Evolutionary conservation across 805 yeast genomes (phyloP).

Genomic region (Yarrowia sp.): DNA sequence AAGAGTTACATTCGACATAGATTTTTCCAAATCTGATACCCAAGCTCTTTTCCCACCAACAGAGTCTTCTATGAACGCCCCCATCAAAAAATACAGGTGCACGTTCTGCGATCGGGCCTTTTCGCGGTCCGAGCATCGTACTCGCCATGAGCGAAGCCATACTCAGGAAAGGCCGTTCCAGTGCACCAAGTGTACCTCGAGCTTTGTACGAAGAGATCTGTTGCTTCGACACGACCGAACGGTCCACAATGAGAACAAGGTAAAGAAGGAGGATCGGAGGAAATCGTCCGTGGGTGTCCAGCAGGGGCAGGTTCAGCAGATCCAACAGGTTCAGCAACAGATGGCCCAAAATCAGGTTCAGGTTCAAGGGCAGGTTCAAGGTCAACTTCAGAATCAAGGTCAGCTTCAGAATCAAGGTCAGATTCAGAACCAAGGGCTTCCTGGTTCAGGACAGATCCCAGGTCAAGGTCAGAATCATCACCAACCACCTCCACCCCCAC

Average conservation of each 20-base stretch:
- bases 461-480: background rate
- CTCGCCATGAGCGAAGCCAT: conserved; percentile 80
- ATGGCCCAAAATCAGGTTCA: too few species aligned
- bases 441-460: too few species aligned
- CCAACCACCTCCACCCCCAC: conserved; percentile 2
- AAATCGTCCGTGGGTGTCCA: conserved; percentile 10
- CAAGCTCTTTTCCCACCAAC: background rate
- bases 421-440: too few species aligned
- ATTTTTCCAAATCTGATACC: conserved; percentile 2
- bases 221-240: conserved; percentile 80
- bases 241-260: conserved; percentile 57
- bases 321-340: background rate
- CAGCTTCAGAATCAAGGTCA: too few species aligned
- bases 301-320: conserved; percentile 4
- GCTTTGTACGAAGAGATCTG: conserved; percentile 79
- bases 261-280: conserved; percentile 26
- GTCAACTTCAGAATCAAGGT: too few species aligned
- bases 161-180: conserved; percentile 82
- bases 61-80: conserved; percentile 30
- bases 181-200: conserved; percentile 70
- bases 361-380: too few species aligned
- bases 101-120: conserved; percentile 81
- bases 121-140: conserved; percentile 78
- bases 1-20: background rate
- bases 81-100: conserved; percentile 70